Base-by-base conservation (phyloP, 2,329 filamentous ascomycete genomes). In the Cladophialophora psammophila region DNA sequence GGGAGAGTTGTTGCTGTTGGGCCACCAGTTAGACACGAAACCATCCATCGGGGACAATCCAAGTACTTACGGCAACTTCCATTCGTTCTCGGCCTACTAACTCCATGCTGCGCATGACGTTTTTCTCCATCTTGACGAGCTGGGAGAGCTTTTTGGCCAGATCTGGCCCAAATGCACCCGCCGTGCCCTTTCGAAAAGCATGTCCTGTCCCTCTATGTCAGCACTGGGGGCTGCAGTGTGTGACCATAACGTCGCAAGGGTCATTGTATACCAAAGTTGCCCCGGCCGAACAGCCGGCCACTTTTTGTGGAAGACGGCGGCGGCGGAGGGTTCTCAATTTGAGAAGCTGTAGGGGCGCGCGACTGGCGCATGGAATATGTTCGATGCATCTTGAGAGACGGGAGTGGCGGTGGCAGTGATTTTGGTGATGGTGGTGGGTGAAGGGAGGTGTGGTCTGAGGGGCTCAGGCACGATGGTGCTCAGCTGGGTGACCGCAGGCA, bases 121-220 rank as follows among this genome's bases (percentile, higher is more conserved):
- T 98, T 89, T 99, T 99, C 84, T 99, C 95, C 95, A 99, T 99
- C 88, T 99, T 99, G 71, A 99, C 95, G 61, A 99, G 88, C 83
- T 96, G 92, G 48, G 94, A 93, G 70, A 99, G 90, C 87, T 99
- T 99, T 87, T 97, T 97, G 66, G 95, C 91, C 66, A 99, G 89
- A 76, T 99, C 95, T 65, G 94, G 88, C 40, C 88, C 88, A 75
- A 85, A 85, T 67, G 83, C 82, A 45, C 83, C 83, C 31, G 83
- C 83, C 60, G 83, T 78, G 54, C 81, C 79, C 74, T 84, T 84
- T 67, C 83, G 81, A 75, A 85, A 84, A 50, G 85, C 87, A 84
- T 91, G 87, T 77, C 90, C 89, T 90, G 75, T 12, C 26, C 8
- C 53, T 50, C 12, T 26, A 10, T 38, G 67, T 71, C 61, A 70